Evolutionary conservation across 2,329 filamentous ascomycete genomes (phyloP).

Genomic region (Botryotinia globosa): DNA sequence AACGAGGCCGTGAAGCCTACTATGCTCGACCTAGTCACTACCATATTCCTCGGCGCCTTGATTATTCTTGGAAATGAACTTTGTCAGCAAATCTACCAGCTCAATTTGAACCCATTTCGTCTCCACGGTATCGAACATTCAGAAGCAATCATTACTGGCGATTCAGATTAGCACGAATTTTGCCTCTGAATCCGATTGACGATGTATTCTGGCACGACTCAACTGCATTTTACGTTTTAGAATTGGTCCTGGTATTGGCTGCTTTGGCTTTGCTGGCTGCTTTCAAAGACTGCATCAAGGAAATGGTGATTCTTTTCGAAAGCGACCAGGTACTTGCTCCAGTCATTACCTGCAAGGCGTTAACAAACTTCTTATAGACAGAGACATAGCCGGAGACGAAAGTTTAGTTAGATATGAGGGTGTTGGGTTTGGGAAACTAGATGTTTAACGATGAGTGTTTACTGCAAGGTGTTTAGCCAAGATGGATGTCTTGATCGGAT

Average conservation of each 20-base stretch:
- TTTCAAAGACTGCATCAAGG: not conserved
- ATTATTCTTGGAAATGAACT: slow-evolving; percentile 10
- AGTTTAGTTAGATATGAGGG: not conserved
- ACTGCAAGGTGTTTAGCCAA: not conserved
- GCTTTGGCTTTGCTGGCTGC: slow-evolving; percentile 8
- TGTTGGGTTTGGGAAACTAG: not conserved
- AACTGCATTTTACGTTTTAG: not conserved
- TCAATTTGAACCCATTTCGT: not conserved
- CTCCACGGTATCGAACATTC: not conserved
- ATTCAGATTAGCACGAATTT: not conserved
- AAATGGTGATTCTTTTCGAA: not conserved
- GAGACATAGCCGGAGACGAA: not conserved
- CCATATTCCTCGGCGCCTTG: slow-evolving; percentile 3
- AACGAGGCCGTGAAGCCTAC: not conserved
- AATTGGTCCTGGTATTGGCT: not conserved
- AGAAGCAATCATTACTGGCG: not conserved
- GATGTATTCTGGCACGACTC: not conserved
- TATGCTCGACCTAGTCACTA: slow-evolving; percentile 16
- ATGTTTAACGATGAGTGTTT: not conserved
- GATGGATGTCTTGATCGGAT: not conserved
- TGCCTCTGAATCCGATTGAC: not conserved
- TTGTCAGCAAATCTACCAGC: not conserved
- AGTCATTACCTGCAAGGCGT: slow-evolving; percentile 4
- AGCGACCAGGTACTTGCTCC: slow-evolving; percentile 11
- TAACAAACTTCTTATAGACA: slow-evolving; percentile 13